Evolutionary conservation across 495 filamentous ascomycete species (phyloP), one percentile per base, ranked within the genome.

Genomic region (Hypomontagnella monticulosa): DNA sequence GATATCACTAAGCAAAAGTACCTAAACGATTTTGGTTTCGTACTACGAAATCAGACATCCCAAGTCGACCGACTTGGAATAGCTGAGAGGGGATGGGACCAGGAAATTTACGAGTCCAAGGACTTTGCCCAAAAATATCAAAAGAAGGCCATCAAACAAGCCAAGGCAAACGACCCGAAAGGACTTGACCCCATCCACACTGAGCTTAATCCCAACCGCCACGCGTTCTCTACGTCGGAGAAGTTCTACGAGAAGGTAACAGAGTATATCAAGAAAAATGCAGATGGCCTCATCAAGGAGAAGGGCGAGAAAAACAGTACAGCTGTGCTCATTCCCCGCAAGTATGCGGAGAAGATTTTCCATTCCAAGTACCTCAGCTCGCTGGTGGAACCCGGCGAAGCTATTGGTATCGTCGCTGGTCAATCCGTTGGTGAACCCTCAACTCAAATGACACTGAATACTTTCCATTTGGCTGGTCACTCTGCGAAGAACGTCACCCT

Each of bases 361-460:
- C 87, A 93, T 71, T 85, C 93, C 69, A 97, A 97, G 74, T 98
- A 98, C 73, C 81, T 98, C 66, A 92, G 90, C 69, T 96, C 94
- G 2, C 80, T 96, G 1, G 87, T 98, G n/a, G 95, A 98, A 63
- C 93, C 95, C 23, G 95, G 95, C 38, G 95, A 99, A 77, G 93
- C 96, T n/a, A 93, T 99, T 18, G 95, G 95, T 51, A 93, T 99
- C 66, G 91, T 98, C 38, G 95, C 95, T 44, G 93, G 93, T 38
- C 95, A 99, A 79, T 97, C 93, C 34, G 87, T 99, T 47, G 95
- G 95, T 70, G 96, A 98, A 75, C 95, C 96, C 7, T 97, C 93
- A 12, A 99, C 95, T 10, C 95, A 99, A 76, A 98, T 99, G 96
- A 99, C 95, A n/a, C 79, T 99, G 50, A 99, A 99, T 74, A 99